phyloP scores from a whole-genome alignment of 441 rosid species.

The Syzygium syzygioides region DNA sequence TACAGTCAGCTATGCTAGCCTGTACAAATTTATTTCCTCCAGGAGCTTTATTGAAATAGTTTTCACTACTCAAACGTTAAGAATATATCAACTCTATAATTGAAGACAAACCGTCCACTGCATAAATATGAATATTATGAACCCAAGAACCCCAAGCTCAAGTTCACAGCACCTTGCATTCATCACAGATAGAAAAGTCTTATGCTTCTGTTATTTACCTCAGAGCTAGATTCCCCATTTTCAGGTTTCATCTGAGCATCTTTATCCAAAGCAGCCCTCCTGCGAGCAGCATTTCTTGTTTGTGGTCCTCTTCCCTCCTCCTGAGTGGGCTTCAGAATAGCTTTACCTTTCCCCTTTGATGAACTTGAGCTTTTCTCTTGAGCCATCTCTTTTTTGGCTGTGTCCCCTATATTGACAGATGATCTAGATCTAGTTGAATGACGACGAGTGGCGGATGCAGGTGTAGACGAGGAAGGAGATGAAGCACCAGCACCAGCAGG shows the following conservation, averaged over 20 bases:
- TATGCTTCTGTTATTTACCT: slow-evolving; percentile 31
- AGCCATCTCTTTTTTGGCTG: slow-evolving; percentile 51
- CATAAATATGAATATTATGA: not conserved
- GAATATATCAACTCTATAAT: not conserved
- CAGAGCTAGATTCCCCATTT: slow-evolving; percentile 83
- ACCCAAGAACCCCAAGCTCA: not conserved
- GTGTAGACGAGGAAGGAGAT: slow-evolving; percentile 75
- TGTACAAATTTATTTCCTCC: not conserved
- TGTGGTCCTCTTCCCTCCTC: slow-evolving; percentile 88
- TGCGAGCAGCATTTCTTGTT: slow-evolving; percentile 90
- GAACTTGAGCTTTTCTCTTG: slow-evolving; percentile 74
- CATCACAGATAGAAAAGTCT: not conserved
- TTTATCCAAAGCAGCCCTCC: slow-evolving; percentile 79
- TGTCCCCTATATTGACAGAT: slow-evolving; percentile 75
- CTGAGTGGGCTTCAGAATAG: slow-evolving; percentile 77
- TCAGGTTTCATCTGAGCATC: slow-evolving; percentile 68
- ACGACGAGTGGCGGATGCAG: slow-evolving; percentile 58
- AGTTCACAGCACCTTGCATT: not conserved
- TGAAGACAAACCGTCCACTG: not conserved
- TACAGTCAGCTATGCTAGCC: not conserved
- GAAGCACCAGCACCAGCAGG: slow-evolving; percentile 72
- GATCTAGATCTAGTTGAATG: slow-evolving; percentile 85
- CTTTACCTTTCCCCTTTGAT: slow-evolving; percentile 97
- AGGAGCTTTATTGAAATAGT: not conserved
- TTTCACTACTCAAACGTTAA: not conserved